Conservation (phyloP, 1,284 basidiomycete species). For the Heliocybe sulcata region DNA sequence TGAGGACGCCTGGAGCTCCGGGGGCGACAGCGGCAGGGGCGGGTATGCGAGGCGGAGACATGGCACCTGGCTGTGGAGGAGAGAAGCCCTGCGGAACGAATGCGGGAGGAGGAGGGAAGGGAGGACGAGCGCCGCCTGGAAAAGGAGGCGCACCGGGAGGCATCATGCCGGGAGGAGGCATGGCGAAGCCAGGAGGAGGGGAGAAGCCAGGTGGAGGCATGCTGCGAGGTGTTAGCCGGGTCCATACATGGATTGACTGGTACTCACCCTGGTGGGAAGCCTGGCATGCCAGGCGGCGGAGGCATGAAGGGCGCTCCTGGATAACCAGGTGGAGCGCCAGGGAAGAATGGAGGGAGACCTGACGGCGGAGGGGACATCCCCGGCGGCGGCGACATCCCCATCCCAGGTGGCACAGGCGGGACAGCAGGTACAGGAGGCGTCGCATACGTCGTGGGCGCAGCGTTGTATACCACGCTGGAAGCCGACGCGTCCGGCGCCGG, state of each 20-base stretch:
- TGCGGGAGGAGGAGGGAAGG: constrained; percentile 11
- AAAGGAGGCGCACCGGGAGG: constrained; percentile 15
- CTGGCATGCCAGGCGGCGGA: constrained; percentile 27
- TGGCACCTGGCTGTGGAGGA: neutral
- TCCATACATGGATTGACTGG: constrained; percentile 18
- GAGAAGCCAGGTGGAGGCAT: constrained; percentile 12
- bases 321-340: constrained; percentile 22
- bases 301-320: constrained; percentile 24
- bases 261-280: constrained; percentile 19
- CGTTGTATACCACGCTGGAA: constrained; percentile 53
- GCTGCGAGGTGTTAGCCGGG: constrained; percentile 12
- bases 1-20: neutral
- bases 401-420: constrained; percentile 18
- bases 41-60: constrained; percentile 22
- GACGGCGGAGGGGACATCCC: constrained; percentile 27
- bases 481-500: constrained; percentile 28
- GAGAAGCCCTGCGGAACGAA: constrained; percentile 1
- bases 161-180: constrained; percentile 13
- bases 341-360: constrained; percentile 21
- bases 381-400: constrained; percentile 21
- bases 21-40: constrained; percentile 5
- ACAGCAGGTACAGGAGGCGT: constrained; percentile 39
- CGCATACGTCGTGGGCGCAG: constrained; percentile 59
- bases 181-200: constrained; percentile 9
- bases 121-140: constrained; percentile 13